Evolutionary conservation across 345 rosid genomes (phyloP).

Genomic region (Populus nigra): DNA sequence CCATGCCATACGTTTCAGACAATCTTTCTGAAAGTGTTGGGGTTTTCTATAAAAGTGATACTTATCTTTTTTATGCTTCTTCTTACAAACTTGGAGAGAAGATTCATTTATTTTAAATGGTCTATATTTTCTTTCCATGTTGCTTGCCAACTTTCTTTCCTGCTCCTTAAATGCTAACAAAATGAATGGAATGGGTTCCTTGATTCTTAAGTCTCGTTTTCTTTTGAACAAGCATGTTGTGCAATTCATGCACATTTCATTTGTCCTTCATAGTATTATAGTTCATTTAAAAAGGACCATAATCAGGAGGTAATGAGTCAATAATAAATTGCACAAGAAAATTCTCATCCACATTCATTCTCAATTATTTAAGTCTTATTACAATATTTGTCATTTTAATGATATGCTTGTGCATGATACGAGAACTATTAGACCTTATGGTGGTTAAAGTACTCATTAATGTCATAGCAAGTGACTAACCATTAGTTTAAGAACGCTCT

Average conservation of each 20-base stretch:
- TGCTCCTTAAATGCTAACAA: neutral
- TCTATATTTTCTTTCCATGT: neutral
- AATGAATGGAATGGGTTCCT: neutral
- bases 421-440: neutral
- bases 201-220: neutral
- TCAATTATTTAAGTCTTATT: neutral
- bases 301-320: slow-evolving; percentile 16
- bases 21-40: too few species aligned
- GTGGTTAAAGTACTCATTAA: neutral
- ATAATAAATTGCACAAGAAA: slow-evolving; percentile 13
- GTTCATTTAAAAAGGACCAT: slow-evolving; percentile 19
- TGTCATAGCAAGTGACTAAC: neutral
- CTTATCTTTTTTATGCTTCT: neutral
- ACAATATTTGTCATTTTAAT: slow-evolving; percentile 9
- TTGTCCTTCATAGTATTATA: slow-evolving; percentile 18
- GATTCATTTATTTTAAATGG: neutral
- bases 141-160: neutral
- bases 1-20: too few species aligned
- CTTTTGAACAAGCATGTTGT: slow-evolving; percentile 2
- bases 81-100: neutral
- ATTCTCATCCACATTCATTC: slow-evolving; percentile 8
- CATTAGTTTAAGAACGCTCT: neutral
- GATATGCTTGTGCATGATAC: slow-evolving; percentile 6
- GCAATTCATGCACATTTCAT: slow-evolving; percentile 22
- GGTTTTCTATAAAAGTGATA: too few species aligned